Base-by-base conservation (phyloP, 2,329 filamentous ascomycete genomes). In the Calonectria pseudoreteaudii region DNA sequence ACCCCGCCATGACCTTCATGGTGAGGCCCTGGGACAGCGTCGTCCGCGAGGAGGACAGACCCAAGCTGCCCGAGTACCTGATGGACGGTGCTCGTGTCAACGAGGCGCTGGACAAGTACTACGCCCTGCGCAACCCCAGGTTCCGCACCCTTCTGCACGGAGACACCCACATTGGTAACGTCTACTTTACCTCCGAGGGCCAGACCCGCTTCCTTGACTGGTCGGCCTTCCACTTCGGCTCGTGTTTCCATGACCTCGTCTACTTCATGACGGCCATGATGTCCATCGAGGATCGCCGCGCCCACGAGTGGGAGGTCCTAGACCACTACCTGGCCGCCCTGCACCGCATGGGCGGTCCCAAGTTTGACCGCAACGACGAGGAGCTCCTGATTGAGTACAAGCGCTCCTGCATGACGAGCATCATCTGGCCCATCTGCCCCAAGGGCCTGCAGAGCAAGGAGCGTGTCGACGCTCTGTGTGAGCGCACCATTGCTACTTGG, bases 161-260 rank as follows among this genome's bases (percentile, higher is more conserved):
- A 14, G 86, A 87, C 66, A 82, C 86, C 14, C 86, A 87, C 71
- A 81, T 86, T 16, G 85, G 85, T 36, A 87, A 87, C 75, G 81
- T 84, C n/a, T 87, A 85, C 77, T 83, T 87, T 58, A 83, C 83
- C 1, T 74, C 80, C 3, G 80, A 83, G 2, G 82, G 81, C 0
- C 62, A 77, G 26, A 84, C 82, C 2, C 81, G 85, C 1, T 87
- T 87, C 75, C 72, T 87, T 1, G 86, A 87, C 80, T 87, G 85
- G 85, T 84, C 83, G 30, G 82, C 82, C 1, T 83, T 84, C 41
- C 84, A 86, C 75, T 84, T 86, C 41, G 85, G 82, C 0, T 86
- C 85, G 5, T 84, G 82, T 68, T 85, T 87, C 72, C 86, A 87
- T 70, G 86, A 87, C 66, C 76, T 87, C 4, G 82, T 83, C 10